These are phyloP conservation scores for Phytophthora lateralis DNA, from an alignment of 352 stramenopile genomes.

Conservation along the genomic window DNA sequence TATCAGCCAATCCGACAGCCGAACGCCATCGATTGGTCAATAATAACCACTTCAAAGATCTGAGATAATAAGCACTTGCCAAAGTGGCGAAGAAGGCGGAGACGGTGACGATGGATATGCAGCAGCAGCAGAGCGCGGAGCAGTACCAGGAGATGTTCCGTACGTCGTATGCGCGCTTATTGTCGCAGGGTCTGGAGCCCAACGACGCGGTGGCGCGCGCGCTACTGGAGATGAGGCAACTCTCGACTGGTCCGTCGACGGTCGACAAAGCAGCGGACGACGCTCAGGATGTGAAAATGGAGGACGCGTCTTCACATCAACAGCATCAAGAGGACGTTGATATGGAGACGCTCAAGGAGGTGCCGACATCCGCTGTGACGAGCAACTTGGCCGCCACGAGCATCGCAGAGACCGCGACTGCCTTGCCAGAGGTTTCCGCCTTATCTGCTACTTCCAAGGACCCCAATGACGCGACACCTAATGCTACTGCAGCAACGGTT, in stretches of 20 bases:
- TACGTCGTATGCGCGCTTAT: constrained; percentile 50
- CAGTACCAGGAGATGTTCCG: constrained; percentile 57
- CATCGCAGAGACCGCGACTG: constrained; percentile 7
- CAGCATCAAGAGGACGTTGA: constrained; percentile 30
- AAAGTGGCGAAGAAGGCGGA: constrained; percentile 14
- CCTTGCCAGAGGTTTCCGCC: background rate
- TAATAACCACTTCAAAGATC: constrained; percentile 33
- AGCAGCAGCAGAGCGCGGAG: constrained; percentile 25
- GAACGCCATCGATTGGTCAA: constrained; percentile 1
- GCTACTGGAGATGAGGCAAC: constrained; percentile 58
- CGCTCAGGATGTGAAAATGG: constrained; percentile 55
- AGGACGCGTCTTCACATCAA: constrained; percentile 31
- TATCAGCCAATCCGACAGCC: constrained; percentile 14
- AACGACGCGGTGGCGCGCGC: constrained; percentile 67
- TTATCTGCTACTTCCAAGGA: background rate
- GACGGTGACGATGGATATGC: constrained; percentile 30
- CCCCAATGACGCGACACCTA: background rate
- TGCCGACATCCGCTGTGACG: constrained; percentile 13
- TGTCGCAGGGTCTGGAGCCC: constrained; percentile 55
- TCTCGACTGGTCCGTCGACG: constrained; percentile 7
- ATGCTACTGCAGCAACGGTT: background rate
- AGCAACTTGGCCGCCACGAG: constrained; percentile 23
- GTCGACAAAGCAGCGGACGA: constrained; percentile 18
- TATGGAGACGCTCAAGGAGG: constrained; percentile 35
- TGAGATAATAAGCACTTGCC: constrained; percentile 8